Percentiles rank a stretch among this genome's conserved stretches.
Conservation (phyloP, 2,329 filamentous ascomycete genomes). For the Neofusicoccum cordaticola region DNA sequence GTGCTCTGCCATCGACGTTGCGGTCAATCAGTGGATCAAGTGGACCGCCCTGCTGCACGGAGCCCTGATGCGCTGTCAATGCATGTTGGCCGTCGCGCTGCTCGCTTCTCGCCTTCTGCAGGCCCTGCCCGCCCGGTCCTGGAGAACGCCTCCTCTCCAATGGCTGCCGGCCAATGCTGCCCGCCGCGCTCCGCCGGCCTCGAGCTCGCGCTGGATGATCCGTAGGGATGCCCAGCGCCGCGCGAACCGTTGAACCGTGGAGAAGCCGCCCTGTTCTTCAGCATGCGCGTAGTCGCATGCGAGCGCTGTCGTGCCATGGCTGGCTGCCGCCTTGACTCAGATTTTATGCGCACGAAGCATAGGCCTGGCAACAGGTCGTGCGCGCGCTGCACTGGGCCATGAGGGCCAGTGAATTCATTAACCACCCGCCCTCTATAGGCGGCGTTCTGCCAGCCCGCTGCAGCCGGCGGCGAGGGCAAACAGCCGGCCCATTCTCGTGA, state of each 20-base stretch:
- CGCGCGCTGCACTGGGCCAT: neutral
- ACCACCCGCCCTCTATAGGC: conserved; percentile 1
- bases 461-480: conserved; percentile 4
- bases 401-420: neutral
- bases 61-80: conserved; percentile 18
- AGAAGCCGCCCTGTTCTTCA: conserved; percentile 10
- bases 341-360: conserved; percentile 6
- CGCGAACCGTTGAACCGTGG: conserved; percentile 11
- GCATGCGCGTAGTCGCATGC: neutral
- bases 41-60: conserved; percentile 15
- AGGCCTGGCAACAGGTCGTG: neutral
- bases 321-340: conserved; percentile 15
- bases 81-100: conserved; percentile 1
- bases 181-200: neutral
- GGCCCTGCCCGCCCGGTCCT: neutral
- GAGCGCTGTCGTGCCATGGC: conserved; percentile 10
- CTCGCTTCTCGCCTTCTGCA: conserved; percentile 17
- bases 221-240: neutral
- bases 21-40: conserved; percentile 15
- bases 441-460: neutral
- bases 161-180: neutral
- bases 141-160: conserved; percentile 11
- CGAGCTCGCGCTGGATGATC: neutral
- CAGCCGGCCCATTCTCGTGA: conserved; percentile 10
- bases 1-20: conserved; percentile 5